Percentiles rank a stretch among this genome's conserved stretches.
Conservation (phyloP, 176 grass and related monocot species). For the Oryza brachyantha region DNA sequence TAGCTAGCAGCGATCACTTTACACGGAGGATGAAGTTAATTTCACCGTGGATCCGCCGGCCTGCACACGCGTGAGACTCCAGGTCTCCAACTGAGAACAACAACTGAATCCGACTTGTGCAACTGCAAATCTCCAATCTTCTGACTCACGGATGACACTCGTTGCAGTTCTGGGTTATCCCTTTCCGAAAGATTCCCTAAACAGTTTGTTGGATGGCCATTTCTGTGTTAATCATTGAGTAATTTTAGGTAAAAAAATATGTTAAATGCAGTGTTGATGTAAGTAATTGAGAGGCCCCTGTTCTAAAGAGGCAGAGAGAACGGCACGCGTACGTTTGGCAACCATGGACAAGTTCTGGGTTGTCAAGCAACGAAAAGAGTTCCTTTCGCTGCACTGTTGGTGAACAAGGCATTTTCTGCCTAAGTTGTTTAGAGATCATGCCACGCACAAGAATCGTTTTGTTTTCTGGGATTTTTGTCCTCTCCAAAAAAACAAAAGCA, state of each 20-base stretch:
- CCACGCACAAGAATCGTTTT: neutral
- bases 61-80: neutral
- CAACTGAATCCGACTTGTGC: neutral
- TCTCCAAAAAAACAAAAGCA: neutral
- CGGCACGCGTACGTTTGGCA: neutral
- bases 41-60: neutral
- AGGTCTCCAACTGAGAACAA: neutral
- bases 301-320: neutral
- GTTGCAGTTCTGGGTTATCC: neutral
- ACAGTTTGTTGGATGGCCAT: neutral
- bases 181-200: neutral
- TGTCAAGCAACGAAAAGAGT: neutral
- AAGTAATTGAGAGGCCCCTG: neutral
- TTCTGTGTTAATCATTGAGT: neutral
- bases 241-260: too few species aligned
- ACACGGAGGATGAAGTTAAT: slow-evolving; percentile 3
- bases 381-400: slow-evolving; percentile 7
- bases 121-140: neutral
- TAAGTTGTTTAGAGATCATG: neutral
- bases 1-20: slow-evolving; percentile 13
- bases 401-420: neutral
- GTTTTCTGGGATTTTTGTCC: neutral
- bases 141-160: neutral
- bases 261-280: neutral
- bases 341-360: neutral